Base-by-base conservation (phyloP, 768 basidiomycete species). In the Mycena haematopus region DNA sequence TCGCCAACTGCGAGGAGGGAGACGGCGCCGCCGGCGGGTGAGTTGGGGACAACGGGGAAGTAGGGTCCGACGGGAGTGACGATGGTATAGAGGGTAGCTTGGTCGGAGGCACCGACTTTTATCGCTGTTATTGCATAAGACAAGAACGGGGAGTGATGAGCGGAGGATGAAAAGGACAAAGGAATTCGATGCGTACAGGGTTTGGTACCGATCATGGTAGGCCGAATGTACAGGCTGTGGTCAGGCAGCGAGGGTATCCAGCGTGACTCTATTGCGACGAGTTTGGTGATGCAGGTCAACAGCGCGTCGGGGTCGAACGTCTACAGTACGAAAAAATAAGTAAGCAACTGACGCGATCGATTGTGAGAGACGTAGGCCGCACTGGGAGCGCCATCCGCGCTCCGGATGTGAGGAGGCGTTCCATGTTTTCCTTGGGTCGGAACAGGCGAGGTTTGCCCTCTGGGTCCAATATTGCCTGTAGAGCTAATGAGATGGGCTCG, bases 221-320 rank as follows among this genome's bases (percentile, higher is more conserved):
- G 90, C 49, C 95, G 88, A 67, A 97, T 84, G 79, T 96, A 98
- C 36, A 98, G 79, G 60, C 90, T 92, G 74, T 92, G 86, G 15
- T 90, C 94, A 2, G 85, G 80, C 14, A 79, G 74, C 2, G 78
- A 76, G 3, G 95, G 95, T 33, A 97, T 93, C 95, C 95, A 97
- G 13, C 89, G 84, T n/a, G 79, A 74, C 46, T 98, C 95, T 49
- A 90, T 65, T 44, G 72, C 57, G 52, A 92, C 86, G 61, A 98
- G 84, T 51, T 83, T 83, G 74, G 90, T 89, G 71, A 98, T 89
- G 65, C 94, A 83, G 51, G 83, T 79, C 0, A 89, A 78, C 25
- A 96, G 78, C 4, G 84, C 86, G 36, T 86, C 80, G 5, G 85
- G 82, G 70, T 93, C 79, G 75, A 97, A 96, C 17, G 83, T 80